phyloP scores from a whole-genome alignment of 2,329 filamentous ascomycete species.

The Tolypocladium endophyticum region DNA sequence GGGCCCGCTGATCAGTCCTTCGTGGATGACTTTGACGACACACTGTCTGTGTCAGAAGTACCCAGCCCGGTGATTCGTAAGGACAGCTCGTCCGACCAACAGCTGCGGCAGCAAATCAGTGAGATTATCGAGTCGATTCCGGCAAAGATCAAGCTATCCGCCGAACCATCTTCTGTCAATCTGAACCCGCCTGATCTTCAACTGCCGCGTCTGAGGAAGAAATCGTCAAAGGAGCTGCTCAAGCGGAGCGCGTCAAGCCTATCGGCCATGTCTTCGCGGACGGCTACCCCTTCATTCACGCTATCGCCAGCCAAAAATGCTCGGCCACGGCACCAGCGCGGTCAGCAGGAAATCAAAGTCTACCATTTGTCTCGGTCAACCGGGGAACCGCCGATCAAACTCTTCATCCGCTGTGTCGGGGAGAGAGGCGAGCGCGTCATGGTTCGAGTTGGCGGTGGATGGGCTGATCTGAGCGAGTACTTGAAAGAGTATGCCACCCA shows the following conservation, averaged over 20 bases:
- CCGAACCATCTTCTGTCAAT: conserved; percentile 37
- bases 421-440: conserved; percentile 87
- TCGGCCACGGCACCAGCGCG: conserved; percentile 36
- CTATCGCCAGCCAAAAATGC: conserved; percentile 52
- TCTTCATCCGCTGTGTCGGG: conserved; percentile 87
- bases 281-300: conserved; percentile 57
- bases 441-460: conserved; percentile 96
- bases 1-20: conserved; percentile 33
- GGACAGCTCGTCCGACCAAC: conserved; percentile 44
- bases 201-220: conserved; percentile 34
- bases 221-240: conserved; percentile 29
- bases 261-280: conserved; percentile 44
- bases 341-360: conserved; percentile 70
- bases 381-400: conserved; percentile 80
- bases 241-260: conserved; percentile 39
- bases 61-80: conserved; percentile 13
- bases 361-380: conserved; percentile 84
- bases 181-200: conserved; percentile 50
- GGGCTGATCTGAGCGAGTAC: conserved; percentile 93
- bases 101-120: conserved; percentile 70
- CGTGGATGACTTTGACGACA: conserved; percentile 35
- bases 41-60: conserved; percentile 20
- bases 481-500: conserved; percentile 87
- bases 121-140: conserved; percentile 70
- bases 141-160: conserved; percentile 64